These are phyloP conservation scores for Scleroderma bovista DNA, from an alignment of 768 basidiomycete genomes.

Conservation along the genomic window DNA sequence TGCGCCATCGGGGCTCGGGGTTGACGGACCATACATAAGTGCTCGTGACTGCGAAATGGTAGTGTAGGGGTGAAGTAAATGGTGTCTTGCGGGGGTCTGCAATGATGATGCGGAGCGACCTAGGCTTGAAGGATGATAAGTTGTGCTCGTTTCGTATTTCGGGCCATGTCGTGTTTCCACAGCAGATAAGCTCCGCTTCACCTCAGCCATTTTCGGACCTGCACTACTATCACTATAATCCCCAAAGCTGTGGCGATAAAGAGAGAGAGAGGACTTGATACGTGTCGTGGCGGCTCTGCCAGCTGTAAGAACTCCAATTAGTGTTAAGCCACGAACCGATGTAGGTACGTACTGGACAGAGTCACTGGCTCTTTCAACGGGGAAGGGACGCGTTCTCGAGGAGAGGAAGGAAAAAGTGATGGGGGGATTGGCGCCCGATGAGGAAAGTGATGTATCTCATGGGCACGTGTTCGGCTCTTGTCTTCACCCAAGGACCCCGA, in stretches of 20 bases:
- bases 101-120: constrained; percentile 11
- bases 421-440: constrained; percentile 13
- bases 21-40: constrained; percentile 7
- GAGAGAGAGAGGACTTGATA: constrained; percentile 14
- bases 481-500: constrained; percentile 21
- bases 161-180: constrained; percentile 14
- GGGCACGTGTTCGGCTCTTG: constrained; percentile 16
- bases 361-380: constrained; percentile 21
- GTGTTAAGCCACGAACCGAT: neutral
- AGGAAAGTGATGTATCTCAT: constrained; percentile 9
- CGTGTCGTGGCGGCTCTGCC: constrained; percentile 7
- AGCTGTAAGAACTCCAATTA: constrained; percentile 7
- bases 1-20: constrained; percentile 8
- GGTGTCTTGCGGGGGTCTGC: constrained; percentile 7
- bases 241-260: constrained; percentile 13
- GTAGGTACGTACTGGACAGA: constrained; percentile 17
- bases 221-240: constrained; percentile 12
- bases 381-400: constrained; percentile 15
- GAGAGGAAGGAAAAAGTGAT: constrained; percentile 26
- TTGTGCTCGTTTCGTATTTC: constrained; percentile 11
- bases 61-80: constrained; percentile 9
- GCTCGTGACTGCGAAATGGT: constrained; percentile 14
- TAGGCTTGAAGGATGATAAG: constrained; percentile 11
- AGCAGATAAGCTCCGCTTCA: constrained; percentile 24
- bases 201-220: constrained; percentile 11